Percentiles rank a stretch among this genome's conserved stretches.
Conservation (phyloP, 2,329 filamentous ascomycete species). For the Pyricularia sp. region DNA sequence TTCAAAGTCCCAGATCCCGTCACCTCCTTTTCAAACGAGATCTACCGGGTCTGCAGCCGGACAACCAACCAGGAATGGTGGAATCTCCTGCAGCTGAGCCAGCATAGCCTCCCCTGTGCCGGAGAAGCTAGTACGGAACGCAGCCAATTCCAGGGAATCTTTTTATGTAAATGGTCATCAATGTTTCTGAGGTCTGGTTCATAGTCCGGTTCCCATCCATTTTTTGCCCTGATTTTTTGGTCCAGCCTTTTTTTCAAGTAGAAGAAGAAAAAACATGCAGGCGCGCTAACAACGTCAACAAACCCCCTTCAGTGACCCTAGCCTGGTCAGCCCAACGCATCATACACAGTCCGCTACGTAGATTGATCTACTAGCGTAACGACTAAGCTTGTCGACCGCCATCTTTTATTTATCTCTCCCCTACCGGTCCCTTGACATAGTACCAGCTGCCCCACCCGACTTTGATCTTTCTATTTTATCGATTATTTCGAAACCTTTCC, state of each 20-base stretch:
- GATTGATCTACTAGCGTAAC: neutral
- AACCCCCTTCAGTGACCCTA: neutral
- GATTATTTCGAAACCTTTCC: neutral
- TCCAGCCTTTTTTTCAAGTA: neutral
- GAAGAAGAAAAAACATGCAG: neutral
- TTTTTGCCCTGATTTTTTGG: neutral
- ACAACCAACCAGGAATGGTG: neutral
- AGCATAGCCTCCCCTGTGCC: neutral
- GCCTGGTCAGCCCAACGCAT: slow-evolving; percentile 2
- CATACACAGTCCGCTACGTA: neutral
- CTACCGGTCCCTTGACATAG: neutral
- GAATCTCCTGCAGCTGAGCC: neutral
- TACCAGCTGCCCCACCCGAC: neutral
- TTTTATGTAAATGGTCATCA: neutral
- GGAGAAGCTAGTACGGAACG: neutral
- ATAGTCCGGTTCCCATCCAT: neutral
- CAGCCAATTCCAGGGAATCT: neutral
- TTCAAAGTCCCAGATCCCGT: neutral
- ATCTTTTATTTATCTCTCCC: neutral
- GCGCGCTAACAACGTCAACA: neutral
- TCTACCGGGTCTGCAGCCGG: neutral
- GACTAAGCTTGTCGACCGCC: neutral
- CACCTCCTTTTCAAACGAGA: neutral
- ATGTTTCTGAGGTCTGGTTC: neutral
- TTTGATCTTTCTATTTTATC: too few species aligned